These are phyloP conservation scores for Syncephalis fuscata DNA, from an alignment of 371 early-diverging fungal species.

Conservation along the genomic window DNA sequence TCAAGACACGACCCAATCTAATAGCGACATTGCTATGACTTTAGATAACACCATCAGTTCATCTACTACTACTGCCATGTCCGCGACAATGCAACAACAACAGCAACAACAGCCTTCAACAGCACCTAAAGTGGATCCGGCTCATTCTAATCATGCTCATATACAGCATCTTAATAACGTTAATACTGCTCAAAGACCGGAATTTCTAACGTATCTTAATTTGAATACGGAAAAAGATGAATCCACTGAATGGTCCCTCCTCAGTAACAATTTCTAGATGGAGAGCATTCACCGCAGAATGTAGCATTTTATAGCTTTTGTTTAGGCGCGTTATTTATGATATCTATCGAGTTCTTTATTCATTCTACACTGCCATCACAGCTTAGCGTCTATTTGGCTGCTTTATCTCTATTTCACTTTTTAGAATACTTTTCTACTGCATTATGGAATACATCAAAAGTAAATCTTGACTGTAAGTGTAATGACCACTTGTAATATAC, in stretches of 20 bases:
- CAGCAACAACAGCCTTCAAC: no score
- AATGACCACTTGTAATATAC: background rate
- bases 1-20: no score
- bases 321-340: conserved; percentile 38
- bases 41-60: no score
- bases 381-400: conserved; percentile 41
- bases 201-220: no score
- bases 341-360: conserved; percentile 22
- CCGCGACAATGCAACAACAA: no score
- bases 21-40: no score
- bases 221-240: no score
- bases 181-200: no score
- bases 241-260: background rate
- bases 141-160: no score
- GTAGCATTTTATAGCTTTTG: conserved; percentile 45
- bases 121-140: no score
- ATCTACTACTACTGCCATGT: no score
- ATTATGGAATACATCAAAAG: conserved; percentile 37
- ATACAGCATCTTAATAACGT: no score
- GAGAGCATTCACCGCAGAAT: conserved; percentile 51
- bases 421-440: conserved; percentile 69
- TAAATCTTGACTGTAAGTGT: conserved; percentile 42
- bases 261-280: conserved; percentile 34
- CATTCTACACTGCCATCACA: conserved; percentile 19
- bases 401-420: conserved; percentile 50